Evolutionary conservation across 768 basidiomycete species (phyloP).

Genomic region (Xerocomus spinulosus): DNA sequence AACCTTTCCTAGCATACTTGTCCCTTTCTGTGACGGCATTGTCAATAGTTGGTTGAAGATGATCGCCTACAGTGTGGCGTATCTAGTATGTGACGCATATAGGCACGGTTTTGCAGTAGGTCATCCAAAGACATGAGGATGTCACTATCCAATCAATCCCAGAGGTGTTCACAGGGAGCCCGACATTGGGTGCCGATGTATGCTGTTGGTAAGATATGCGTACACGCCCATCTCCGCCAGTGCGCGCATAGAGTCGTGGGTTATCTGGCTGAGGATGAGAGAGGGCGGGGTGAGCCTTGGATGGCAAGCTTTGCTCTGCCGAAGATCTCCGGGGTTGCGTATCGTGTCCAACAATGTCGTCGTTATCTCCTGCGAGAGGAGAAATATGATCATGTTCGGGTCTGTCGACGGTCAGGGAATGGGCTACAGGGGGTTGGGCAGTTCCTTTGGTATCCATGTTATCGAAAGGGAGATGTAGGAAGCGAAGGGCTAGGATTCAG

Average conservation of each 20-base stretch:
- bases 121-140: too few species aligned
- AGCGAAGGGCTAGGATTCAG: too few species aligned
- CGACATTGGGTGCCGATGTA: background rate
- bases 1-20: slow-evolving; percentile 34
- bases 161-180: background rate
- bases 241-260: slow-evolving; percentile 2
- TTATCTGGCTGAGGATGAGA: background rate
- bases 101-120: too few species aligned
- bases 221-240: slow-evolving; percentile 13
- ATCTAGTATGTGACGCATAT: slow-evolving; percentile 4
- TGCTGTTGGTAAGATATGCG: slow-evolving; percentile 12
- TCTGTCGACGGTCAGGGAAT: background rate
- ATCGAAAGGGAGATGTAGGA: too few species aligned
- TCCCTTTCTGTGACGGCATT: slow-evolving; percentile 43
- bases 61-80: slow-evolving; percentile 43
- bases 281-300: slow-evolving; percentile 3
- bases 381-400: slow-evolving; percentile 6
- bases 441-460: too few species aligned
- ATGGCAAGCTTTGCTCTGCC: background rate
- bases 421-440: background rate
- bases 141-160: slow-evolving; percentile 26
- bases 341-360: background rate
- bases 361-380: background rate
- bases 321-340: slow-evolving; percentile 5
- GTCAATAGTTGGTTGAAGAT: slow-evolving; percentile 50